phyloP scores from a whole-genome alignment of 352 stramenopile genomes.

The Phytophthora multivora region DNA sequence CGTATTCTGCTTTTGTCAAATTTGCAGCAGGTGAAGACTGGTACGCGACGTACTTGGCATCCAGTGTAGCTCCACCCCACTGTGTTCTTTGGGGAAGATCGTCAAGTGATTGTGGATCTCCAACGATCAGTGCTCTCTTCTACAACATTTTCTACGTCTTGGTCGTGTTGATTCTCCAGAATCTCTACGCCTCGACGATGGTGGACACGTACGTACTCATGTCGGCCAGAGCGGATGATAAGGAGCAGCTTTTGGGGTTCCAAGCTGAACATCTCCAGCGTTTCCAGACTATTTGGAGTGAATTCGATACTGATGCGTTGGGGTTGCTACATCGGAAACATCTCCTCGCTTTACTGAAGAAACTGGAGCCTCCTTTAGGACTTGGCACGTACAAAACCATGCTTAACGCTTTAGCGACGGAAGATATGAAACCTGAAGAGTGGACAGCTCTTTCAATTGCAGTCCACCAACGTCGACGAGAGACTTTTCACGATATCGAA shows the following conservation, averaged over 20 bases:
- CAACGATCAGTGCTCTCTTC: constrained; percentile 65
- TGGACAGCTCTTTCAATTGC: constrained; percentile 25
- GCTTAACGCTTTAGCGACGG: constrained; percentile 35
- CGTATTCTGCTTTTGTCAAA: constrained; percentile 79
- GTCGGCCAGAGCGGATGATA: constrained; percentile 65
- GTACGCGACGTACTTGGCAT: constrained; percentile 80
- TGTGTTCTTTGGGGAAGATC: constrained; percentile 56
- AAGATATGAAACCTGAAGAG: constrained; percentile 42
- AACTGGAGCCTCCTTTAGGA: constrained; percentile 58
- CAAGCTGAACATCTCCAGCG: constrained; percentile 57
- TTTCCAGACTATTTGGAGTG: constrained; percentile 75
- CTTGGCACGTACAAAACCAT: constrained; percentile 48
- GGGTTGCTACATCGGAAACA: constrained; percentile 80
- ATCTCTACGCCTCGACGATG: constrained; percentile 83
- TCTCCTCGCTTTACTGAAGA: constrained; percentile 58
- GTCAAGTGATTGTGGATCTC: constrained; percentile 71
- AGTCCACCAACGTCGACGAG: constrained; percentile 54
- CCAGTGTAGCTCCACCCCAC: constrained; percentile 58
- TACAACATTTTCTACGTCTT: constrained; percentile 86
- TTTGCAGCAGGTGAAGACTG: constrained; percentile 86
- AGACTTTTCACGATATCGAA: constrained; percentile 74
- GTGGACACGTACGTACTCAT: constrained; percentile 85
- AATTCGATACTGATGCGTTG: constrained; percentile 75
- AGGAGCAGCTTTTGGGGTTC: constrained; percentile 71
- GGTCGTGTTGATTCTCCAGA: constrained; percentile 79